Percentiles rank a stretch among this genome's conserved stretches.
These are phyloP conservation scores for Samsoniella hepiali DNA, from an alignment of 2,329 filamentous ascomycete genomes.

Conservation along the genomic window DNA sequence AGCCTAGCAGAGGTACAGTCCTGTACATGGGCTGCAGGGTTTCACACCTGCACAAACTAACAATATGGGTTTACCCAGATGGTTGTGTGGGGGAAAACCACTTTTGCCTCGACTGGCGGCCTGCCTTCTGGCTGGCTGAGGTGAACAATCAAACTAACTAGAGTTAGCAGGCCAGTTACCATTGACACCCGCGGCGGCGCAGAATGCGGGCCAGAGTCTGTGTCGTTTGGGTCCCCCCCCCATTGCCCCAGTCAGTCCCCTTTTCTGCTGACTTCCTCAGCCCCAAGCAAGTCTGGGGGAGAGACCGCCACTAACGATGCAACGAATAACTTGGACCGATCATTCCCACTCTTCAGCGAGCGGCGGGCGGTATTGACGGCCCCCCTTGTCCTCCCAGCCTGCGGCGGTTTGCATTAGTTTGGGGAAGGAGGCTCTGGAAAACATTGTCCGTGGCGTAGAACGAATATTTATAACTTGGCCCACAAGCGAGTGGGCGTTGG, in stretches of 20 bases:
- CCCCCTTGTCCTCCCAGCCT: neutral
- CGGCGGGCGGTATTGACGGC: neutral
- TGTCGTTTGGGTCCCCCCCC: neutral
- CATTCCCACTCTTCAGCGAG: conserved; percentile 6
- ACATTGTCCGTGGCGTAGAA: neutral
- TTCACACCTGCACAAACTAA: neutral
- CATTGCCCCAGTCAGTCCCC: neutral
- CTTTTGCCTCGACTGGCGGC: conserved; percentile 8
- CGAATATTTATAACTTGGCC: neutral
- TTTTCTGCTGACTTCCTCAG: conserved; percentile 2
- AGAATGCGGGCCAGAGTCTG: conserved; percentile 10
- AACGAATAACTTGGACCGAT: neutral
- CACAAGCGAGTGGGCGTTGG: neutral
- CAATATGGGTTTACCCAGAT: conserved; percentile 7
- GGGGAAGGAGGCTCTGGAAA: conserved; percentile 1
- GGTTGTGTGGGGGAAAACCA: conserved; percentile 15
- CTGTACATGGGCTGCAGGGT: conserved; percentile 4
- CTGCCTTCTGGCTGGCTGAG: neutral
- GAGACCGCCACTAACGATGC: neutral
- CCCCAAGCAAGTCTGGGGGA: conserved; percentile 6
- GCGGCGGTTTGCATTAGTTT: neutral
- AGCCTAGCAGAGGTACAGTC: neutral
- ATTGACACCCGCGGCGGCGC: neutral
- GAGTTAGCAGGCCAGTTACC: neutral
- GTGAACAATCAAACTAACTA: neutral